Evolutionary conservation across 164 flowering plant species (phyloP).

Genomic region (Pachysandra terminalis): DNA sequence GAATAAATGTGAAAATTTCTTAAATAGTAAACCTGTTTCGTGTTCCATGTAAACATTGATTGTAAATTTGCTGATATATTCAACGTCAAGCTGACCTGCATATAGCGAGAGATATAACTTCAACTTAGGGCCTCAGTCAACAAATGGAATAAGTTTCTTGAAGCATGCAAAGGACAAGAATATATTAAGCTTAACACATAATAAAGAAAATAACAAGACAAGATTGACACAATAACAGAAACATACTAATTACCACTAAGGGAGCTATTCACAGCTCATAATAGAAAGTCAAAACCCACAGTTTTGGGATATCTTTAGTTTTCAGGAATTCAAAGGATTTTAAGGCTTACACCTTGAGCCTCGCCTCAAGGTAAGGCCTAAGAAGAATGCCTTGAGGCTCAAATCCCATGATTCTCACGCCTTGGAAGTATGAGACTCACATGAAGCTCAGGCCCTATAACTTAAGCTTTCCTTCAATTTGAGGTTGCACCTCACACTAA

Average conservation of each 20-base stretch:
- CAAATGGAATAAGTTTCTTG: not conserved
- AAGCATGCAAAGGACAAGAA: not conserved
- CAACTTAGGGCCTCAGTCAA: not conserved
- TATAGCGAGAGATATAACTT: conserved; percentile 6
- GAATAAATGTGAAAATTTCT: no score
- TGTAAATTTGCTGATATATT: conserved; percentile 76
- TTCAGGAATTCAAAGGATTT: no score
- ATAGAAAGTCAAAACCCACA: no score
- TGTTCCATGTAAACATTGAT: conserved; percentile 93
- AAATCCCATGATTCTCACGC: no score
- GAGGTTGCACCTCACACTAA: no score
- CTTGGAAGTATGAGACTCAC: no score
- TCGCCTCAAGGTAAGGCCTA: no score
- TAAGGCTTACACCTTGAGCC: no score
- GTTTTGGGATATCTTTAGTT: not conserved
- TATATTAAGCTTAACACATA: not conserved
- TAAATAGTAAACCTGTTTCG: conserved; percentile 67
- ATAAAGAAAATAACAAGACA: not conserved
- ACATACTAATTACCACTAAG: not conserved
- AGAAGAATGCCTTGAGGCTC: no score
- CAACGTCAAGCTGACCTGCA: conserved; percentile 81
- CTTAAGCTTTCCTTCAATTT: no score
- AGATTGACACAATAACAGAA: not conserved
- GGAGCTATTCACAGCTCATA: not conserved
- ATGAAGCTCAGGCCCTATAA: no score